Evolutionary conservation across 1,139 yeast species (phyloP), one percentile per base, ranked within the genome.

Genomic region (Yamadazyma blattariae): DNA sequence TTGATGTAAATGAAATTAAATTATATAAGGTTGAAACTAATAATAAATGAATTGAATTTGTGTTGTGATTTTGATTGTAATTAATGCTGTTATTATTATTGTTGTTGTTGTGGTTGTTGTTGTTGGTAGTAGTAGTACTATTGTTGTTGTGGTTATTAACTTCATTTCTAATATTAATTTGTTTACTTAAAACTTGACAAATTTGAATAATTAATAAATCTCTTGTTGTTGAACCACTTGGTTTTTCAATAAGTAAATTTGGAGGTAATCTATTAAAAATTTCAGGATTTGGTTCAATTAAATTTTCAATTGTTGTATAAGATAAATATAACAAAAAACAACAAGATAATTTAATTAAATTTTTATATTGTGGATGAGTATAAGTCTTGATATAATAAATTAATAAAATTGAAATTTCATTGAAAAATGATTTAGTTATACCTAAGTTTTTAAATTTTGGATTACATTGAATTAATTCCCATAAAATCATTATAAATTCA

Each of bases 391-490:
- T 63, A 52, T 84, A 77, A 52, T 74, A 84, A 10, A 80, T 51
- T 27, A 85, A 56, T 2, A 74, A 56, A 0, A 83, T 61, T 37
- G 77, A 57, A 25, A 84, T 57, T 45, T 82, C 86, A 22, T 73
- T 66, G 7, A 78, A 71, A 41, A 67, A 69, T 30, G 69, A 66
- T 16, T 67, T 63, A n/a, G n/a, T n/a, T n/a, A n/a, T n/a, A 22
- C 84, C 61, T 37, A 74, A 61, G 7, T 61, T 52, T 42, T 71
- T 71, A 47, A 81, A 79, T 23, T 52, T 51, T 38, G 63, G 65
- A 57, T 90, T 90, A 47, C 89, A 81, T 53, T 86, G 94, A 26
- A 78, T 61, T 34, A 88, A 58, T 50, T 86, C 96, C 87, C 95
- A 86, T 15, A 84, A 51, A 7, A 90, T 54, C 57, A 84, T 71